Evolutionary conservation across 148 eudicot genomes (phyloP), one percentile per base, ranked within the genome.

Genomic region (Arbutus unedo): DNA sequence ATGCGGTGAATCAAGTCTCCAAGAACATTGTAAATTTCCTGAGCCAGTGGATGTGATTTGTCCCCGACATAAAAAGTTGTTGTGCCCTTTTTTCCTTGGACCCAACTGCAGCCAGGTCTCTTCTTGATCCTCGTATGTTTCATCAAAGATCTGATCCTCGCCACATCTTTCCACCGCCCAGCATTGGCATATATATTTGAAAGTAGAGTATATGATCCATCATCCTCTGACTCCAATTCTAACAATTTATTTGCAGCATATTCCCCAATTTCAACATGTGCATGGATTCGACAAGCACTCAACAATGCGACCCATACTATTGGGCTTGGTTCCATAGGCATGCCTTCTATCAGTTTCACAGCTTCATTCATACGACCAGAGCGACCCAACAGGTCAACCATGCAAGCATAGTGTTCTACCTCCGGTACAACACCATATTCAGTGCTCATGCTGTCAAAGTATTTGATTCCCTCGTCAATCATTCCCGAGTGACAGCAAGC

Each of bases 51-150:
- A 87, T 93, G 93, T 50, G 90, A 87, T 90, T 89, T 85, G 74
- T 93, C 97, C 23, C 97, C 97, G 4, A 88, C 97, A 74, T 81
- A 93, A 80, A 93, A 93, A 13, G 89, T 75, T 43, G 87, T 88
- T 7, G 91, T 90, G 79, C 89, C 93, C 41, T 84, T 89, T 85
- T 87, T 91, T 73, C 92, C 97, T 85, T 93, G 92, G 66, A 93
- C 90, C 97, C 97, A 93, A 82, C 97, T 93, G 79, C 97, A 93
- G 16, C 97, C 97, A 41, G 95, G 95, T 74, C 92, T 92, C 82
- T 94, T 94, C 84, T 62, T 87, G 66, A 94, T 91, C 78, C 95
- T 92, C 1, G 93, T 59, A 80, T 87, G 38, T 83, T 84, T 92
- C 95, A 94, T 94, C 83, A 89, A 75, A 48, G 86, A 83, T 85